These are phyloP conservation scores for Cytospora mali DNA, from an alignment of 2,329 filamentous ascomycete genomes.

Conservation along the genomic window DNA sequence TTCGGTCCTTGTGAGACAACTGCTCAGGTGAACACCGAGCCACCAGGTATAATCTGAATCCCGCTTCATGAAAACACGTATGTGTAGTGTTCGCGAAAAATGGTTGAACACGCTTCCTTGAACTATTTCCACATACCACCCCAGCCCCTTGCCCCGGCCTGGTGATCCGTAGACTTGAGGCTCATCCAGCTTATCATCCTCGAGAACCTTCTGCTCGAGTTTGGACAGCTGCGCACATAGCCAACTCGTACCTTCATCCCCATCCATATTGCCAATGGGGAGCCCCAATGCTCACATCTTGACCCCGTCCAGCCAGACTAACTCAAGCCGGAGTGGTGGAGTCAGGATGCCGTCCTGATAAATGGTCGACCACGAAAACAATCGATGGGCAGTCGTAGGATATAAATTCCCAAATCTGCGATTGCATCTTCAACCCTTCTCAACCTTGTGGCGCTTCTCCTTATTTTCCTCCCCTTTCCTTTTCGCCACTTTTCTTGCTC, in stretches of 20 bases:
- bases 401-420: not conserved
- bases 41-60: not conserved
- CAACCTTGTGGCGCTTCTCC: slow-evolving; percentile 23
- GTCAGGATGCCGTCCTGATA: not conserved
- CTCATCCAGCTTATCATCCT: not conserved
- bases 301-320: not conserved
- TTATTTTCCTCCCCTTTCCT: slow-evolving; percentile 35
- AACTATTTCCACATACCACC: not conserved
- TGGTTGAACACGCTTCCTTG: not conserved
- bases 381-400: not conserved
- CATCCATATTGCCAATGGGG: not conserved
- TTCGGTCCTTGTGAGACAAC: not conserved
- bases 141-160: not conserved
- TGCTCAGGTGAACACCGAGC: not conserved
- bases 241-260: not conserved
- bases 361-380: not conserved
- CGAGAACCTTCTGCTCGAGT: not conserved
- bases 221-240: not conserved
- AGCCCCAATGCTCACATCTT: not conserved
- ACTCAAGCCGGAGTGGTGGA: not conserved
- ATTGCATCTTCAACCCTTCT: slow-evolving; percentile 19
- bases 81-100: not conserved
- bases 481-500: slow-evolving; percentile 33
- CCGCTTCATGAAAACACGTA: not conserved
- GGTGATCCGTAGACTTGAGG: not conserved